Conservation (phyloP, 805 yeast species). For the Ogataea nitratoaversa region DNA sequence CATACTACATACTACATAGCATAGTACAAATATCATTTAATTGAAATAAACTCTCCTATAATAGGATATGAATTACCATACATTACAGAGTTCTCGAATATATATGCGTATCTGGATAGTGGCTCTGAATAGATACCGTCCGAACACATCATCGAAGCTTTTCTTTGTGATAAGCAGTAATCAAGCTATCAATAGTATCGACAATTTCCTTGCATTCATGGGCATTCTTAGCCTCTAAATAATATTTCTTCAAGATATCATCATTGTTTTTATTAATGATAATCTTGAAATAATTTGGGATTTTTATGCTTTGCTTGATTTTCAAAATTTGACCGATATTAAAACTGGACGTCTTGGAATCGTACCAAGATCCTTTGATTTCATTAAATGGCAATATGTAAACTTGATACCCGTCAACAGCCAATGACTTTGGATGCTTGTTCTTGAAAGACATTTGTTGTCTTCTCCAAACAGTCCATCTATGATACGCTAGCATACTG, state of each 20-base stretch:
- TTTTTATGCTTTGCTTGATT: slow-evolving; percentile 71
- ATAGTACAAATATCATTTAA: too few relatives aligned
- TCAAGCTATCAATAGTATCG: slow-evolving; percentile 55
- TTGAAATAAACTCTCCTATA: too few relatives aligned
- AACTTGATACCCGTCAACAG: slow-evolving; percentile 91
- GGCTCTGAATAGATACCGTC: too few relatives aligned
- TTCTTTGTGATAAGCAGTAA: slow-evolving; percentile 40
- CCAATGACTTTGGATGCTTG: slow-evolving; percentile 76
- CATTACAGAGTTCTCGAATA: too few relatives aligned
- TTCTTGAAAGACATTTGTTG: slow-evolving; percentile 80
- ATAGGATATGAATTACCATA: too few relatives aligned
- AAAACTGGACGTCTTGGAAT: slow-evolving; percentile 76
- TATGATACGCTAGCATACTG: slow-evolving; percentile 55
- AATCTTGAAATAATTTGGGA: slow-evolving; percentile 77
- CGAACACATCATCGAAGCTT: too few relatives aligned
- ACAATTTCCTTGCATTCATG: slow-evolving; percentile 72
- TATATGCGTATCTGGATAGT: too few relatives aligned
- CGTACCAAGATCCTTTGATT: slow-evolving; percentile 57
- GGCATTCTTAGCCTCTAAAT: slow-evolving; percentile 68
- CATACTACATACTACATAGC: too few relatives aligned
- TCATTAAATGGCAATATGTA: slow-evolving; percentile 86
- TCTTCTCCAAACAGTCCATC: slow-evolving; percentile 84
- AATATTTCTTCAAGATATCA: slow-evolving; percentile 74
- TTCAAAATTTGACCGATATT: slow-evolving; percentile 74
- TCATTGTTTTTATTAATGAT: slow-evolving; percentile 55